These are phyloP conservation scores for Naematelia aurantialba DNA, from an alignment of 768 basidiomycete species.

Conservation along the genomic window DNA sequence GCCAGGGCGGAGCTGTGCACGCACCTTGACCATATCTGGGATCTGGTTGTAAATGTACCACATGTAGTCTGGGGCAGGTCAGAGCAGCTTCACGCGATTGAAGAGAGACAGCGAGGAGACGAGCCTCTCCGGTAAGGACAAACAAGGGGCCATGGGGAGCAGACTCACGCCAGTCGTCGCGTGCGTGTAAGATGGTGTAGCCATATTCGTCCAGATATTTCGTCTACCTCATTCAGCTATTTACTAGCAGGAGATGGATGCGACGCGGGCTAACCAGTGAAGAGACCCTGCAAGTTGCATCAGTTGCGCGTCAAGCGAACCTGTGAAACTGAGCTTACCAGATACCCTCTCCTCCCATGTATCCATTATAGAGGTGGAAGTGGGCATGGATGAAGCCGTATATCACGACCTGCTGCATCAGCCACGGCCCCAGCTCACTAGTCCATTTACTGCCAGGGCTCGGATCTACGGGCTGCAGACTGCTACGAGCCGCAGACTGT, in stretches of 20 bases:
- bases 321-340: constrained; percentile 9
- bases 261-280: neutral
- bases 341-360: constrained; percentile 20
- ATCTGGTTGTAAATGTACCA: constrained; percentile 17
- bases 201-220: constrained; percentile 11
- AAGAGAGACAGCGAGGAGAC: neutral
- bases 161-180: constrained; percentile 23
- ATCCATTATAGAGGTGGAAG: constrained; percentile 17
- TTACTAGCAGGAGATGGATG: neutral
- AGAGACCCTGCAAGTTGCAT: neutral
- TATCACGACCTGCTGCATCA: constrained; percentile 11
- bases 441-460: neutral
- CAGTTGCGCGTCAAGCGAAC: too few relatives aligned
- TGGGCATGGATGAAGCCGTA: constrained; percentile 11
- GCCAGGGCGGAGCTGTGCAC: too few relatives aligned
- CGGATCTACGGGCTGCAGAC: too few relatives aligned
- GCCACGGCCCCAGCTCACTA: neutral
- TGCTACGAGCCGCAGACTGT: too few relatives aligned
- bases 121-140: too few relatives aligned
- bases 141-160: neutral
- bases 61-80: constrained; percentile 9
- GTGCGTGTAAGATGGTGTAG: constrained; percentile 16
- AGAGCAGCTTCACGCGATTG: neutral
- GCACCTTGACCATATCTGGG: constrained; percentile 19
- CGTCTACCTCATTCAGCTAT: neutral